Evolutionary conservation across 2,329 filamentous ascomycete species (phyloP).

Genomic region (Diplodia scrobiculata): DNA sequence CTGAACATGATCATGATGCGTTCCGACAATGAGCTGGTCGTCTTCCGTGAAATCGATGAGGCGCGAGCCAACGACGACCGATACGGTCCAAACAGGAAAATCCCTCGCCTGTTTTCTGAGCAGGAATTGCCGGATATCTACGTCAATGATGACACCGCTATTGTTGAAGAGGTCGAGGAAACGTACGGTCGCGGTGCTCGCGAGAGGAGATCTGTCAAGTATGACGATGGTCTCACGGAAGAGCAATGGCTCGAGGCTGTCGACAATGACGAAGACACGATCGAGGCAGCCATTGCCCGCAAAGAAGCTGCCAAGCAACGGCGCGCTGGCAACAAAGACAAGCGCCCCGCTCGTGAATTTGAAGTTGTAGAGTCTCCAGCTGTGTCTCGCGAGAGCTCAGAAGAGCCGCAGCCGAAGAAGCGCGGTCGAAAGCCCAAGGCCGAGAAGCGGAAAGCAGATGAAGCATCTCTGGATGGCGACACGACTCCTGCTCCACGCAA

Average conservation of each 20-base stretch:
- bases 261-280: slow-evolving; percentile 91
- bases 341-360: slow-evolving; percentile 51
- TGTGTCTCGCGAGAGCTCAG: slow-evolving; percentile 79
- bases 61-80: slow-evolving; percentile 65
- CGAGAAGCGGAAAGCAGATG: slow-evolving; percentile 86
- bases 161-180: slow-evolving; percentile 77
- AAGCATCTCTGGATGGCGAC: slow-evolving; percentile 64
- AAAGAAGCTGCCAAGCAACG: slow-evolving; percentile 84
- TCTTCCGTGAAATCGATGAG: slow-evolving; percentile 83
- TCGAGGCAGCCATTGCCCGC: slow-evolving; percentile 87
- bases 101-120: slow-evolving; percentile 82
- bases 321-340: slow-evolving; percentile 73
- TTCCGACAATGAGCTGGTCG: slow-evolving; percentile 72
- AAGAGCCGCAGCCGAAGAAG: slow-evolving; percentile 74
- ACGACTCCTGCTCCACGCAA: slow-evolving; percentile 63
- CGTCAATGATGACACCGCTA: slow-evolving; percentile 78
- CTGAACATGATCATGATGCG: slow-evolving; percentile 92
- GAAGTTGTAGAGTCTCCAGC: slow-evolving; percentile 70
- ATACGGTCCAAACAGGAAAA: slow-evolving; percentile 72
- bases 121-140: slow-evolving; percentile 93
- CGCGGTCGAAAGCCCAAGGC: slow-evolving; percentile 77
- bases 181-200: slow-evolving; percentile 81
- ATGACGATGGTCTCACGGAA: slow-evolving; percentile 95
- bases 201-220: slow-evolving; percentile 90
- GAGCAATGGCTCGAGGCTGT: slow-evolving; percentile 99